Conservation (phyloP, 2,329 filamentous ascomycete genomes). For the Ceratocystis harringtonii region DNA sequence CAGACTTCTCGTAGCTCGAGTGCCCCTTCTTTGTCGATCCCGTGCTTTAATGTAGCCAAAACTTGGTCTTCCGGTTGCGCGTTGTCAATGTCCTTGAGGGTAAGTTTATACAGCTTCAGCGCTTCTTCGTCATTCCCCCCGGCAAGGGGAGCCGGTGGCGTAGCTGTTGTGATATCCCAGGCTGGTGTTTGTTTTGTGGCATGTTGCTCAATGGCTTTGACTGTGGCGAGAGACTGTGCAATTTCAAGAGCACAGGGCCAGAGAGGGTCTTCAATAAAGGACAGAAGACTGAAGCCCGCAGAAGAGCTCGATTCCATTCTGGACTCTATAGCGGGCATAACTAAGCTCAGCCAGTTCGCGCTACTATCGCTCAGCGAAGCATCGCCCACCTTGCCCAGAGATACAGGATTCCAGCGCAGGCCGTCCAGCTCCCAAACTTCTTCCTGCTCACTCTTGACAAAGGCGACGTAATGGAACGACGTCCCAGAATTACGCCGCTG, state of each 20-base stretch:
- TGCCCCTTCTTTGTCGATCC: neutral
- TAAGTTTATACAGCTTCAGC: slow-evolving; percentile 5
- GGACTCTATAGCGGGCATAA: slow-evolving; percentile 46
- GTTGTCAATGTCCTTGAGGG: neutral
- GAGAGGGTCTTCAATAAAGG: slow-evolving; percentile 54
- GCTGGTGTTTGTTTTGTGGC: slow-evolving; percentile 16
- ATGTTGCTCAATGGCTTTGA: slow-evolving; percentile 27
- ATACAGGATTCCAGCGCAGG: slow-evolving; percentile 54
- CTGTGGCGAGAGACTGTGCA: slow-evolving; percentile 28
- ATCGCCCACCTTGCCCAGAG: slow-evolving; percentile 33
- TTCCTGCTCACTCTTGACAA: slow-evolving; percentile 53
- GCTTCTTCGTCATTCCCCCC: neutral
- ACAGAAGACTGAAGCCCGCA: slow-evolving; percentile 58
- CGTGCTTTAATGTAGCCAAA: neutral
- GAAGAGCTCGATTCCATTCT: slow-evolving; percentile 56
- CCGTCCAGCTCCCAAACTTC: slow-evolving; percentile 83
- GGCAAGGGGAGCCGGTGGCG: neutral
- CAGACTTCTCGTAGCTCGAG: neutral
- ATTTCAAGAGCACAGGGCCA: slow-evolving; percentile 33
- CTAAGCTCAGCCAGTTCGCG: slow-evolving; percentile 50
- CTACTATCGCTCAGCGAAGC: neutral
- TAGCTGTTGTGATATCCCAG: slow-evolving; percentile 1
- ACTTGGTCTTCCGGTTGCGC: neutral
- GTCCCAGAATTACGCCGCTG: slow-evolving; percentile 34
- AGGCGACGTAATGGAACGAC: slow-evolving; percentile 79